These are phyloP conservation scores for Leucocoprinus leucothites DNA, from an alignment of 768 basidiomycete genomes.

Conservation along the genomic window DNA sequence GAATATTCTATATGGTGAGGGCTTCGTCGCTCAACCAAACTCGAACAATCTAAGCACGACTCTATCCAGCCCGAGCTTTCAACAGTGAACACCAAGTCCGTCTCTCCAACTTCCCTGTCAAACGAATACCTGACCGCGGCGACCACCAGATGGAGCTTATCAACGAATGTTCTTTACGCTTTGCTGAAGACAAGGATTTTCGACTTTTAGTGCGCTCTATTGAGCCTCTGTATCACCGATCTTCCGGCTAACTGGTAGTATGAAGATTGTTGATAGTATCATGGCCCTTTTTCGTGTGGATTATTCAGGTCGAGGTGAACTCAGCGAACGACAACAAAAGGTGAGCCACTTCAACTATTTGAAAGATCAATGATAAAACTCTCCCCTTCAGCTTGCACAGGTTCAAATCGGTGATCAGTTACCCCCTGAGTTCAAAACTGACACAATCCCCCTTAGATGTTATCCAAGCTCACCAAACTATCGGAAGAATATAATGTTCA, in stretches of 20 bases:
- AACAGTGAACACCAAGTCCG: conserved; percentile 89
- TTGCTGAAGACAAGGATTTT: conserved; percentile 88
- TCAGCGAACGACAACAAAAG: conserved; percentile 94
- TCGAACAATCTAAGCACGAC: not conserved
- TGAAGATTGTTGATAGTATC: conserved; percentile 90
- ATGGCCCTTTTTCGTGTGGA: conserved; percentile 97
- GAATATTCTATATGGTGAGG: conserved; percentile 83
- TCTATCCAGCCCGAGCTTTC: conserved; percentile 71
- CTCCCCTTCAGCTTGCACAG: conserved; percentile 67
- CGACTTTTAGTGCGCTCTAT: conserved; percentile 51
- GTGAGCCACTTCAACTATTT: conserved; percentile 29
- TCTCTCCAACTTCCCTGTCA: not conserved
- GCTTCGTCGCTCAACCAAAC: not conserved
- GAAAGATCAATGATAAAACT: not conserved
- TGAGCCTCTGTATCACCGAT: not conserved
- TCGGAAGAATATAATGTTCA: conserved; percentile 87
- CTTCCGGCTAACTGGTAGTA: conserved; percentile 12
- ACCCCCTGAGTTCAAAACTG: not conserved
- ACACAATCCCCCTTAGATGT: conserved; percentile 51
- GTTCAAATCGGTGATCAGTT: conserved; percentile 21
- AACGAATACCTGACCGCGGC: not conserved
- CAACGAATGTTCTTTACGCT: conserved; percentile 83
- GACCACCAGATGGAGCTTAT: conserved; percentile 78
- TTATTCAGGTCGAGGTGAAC: conserved; percentile 88
- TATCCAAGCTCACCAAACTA: conserved; percentile 87